Percentiles rank a stretch among this genome's conserved stretches.
These are phyloP conservation scores for Botrytis elliptica DNA, from an alignment of 2,329 filamentous ascomycete species.

Conservation along the genomic window DNA sequence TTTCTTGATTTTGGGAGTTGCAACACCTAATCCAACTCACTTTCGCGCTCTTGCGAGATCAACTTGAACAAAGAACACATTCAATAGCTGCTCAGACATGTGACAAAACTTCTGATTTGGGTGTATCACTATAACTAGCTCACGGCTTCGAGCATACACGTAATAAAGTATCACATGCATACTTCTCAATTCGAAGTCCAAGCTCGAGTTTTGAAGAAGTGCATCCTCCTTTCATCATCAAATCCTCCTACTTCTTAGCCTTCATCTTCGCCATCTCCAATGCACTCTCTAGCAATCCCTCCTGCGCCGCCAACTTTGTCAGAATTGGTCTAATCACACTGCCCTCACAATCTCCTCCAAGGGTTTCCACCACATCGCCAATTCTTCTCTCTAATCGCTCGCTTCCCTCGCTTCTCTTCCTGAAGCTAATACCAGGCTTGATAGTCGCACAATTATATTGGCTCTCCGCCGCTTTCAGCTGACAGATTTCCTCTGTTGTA, in stretches of 20 bases:
- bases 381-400: slow-evolving; percentile 1
- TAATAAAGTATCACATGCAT: background rate
- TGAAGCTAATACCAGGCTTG: slow-evolving; percentile 22
- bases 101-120: background rate
- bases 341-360: slow-evolving; percentile 20
- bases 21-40: background rate
- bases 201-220: background rate
- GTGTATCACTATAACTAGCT: background rate
- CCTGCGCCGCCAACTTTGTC: slow-evolving; percentile 14
- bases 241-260: background rate
- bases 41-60: background rate
- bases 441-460: slow-evolving; percentile 46
- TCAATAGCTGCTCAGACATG: background rate
- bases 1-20: background rate
- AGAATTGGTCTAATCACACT: slow-evolving; percentile 18
- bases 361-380: slow-evolving; percentile 3
- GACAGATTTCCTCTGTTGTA: slow-evolving; percentile 49
- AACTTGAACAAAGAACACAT: background rate
- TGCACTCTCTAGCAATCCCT: slow-evolving; percentile 21
- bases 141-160: no score
- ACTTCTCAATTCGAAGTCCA: background rate
- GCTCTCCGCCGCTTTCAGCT: slow-evolving; percentile 51
- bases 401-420: slow-evolving; percentile 19
- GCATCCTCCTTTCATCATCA: background rate
- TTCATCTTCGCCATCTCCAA: slow-evolving; percentile 15